These are phyloP conservation scores for Malassezia slooffiae DNA, from an alignment of 1,284 basidiomycete genomes.

Conservation along the genomic window DNA sequence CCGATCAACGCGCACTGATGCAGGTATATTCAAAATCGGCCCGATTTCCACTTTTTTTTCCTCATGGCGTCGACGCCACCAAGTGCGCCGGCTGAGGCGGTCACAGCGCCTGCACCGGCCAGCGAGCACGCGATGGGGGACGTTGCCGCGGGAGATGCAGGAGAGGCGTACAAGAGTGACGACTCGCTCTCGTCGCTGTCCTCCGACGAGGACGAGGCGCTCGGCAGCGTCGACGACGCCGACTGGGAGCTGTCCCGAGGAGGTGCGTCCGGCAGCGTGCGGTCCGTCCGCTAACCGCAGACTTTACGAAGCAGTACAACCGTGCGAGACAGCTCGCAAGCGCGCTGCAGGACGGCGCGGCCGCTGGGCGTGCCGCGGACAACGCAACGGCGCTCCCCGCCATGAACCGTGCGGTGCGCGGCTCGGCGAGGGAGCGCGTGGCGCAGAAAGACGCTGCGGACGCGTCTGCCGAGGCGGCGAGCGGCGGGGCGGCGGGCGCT, in stretches of 20 bases:
- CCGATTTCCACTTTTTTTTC: too few species aligned
- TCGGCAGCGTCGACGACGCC: slow-evolving; percentile 38
- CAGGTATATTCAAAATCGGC: too few species aligned
- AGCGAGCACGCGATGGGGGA: too few species aligned
- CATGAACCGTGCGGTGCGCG: slow-evolving; percentile 27
- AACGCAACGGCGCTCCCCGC: slow-evolving; percentile 19
- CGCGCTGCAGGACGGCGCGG: slow-evolving; percentile 13
- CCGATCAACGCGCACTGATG: too few species aligned
- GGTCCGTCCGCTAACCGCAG: background rate
- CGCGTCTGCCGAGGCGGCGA: background rate
- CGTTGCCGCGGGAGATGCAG: too few species aligned
- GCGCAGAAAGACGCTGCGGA: background rate
- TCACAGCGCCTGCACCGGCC: too few species aligned
- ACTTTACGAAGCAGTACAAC: slow-evolving; percentile 46
- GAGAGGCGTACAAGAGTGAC: too few species aligned
- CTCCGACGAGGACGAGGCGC: slow-evolving; percentile 3
- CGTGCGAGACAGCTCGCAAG: slow-evolving; percentile 35
- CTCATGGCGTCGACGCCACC: too few species aligned
- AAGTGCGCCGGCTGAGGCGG: too few species aligned
- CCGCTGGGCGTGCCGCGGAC: background rate
- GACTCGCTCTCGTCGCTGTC: too few species aligned
- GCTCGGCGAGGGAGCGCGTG: slow-evolving; percentile 2
- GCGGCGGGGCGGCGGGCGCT: background rate
- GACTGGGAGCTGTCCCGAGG: slow-evolving; percentile 44
- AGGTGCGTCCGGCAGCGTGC: slow-evolving; percentile 21